These are phyloP conservation scores for Diaporthe eres DNA, from an alignment of 2,329 filamentous ascomycete genomes.

Conservation along the genomic window DNA sequence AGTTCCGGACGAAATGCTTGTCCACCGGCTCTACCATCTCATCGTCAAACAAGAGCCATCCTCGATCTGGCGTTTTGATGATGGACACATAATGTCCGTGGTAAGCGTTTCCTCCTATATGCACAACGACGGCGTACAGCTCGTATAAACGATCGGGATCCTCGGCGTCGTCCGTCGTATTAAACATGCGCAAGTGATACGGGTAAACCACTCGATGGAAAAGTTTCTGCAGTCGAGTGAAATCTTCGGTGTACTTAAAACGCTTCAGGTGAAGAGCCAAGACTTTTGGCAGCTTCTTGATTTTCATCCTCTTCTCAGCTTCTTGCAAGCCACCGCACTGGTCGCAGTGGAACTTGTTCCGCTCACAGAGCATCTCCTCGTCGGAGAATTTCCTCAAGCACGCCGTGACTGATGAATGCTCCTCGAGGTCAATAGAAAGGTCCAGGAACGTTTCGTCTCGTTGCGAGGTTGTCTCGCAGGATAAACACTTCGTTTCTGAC, in stretches of 20 bases:
- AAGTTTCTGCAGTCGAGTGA: slow-evolving; percentile 92
- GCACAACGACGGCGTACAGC: slow-evolving; percentile 95
- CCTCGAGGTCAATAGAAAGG: slow-evolving; percentile 93
- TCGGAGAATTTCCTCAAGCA: slow-evolving; percentile 96
- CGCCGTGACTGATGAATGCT: slow-evolving; percentile 96
- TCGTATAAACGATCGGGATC: slow-evolving; percentile 96
- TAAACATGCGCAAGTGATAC: slow-evolving; percentile 96
- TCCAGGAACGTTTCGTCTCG: slow-evolving; percentile 97
- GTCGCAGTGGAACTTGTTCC: slow-evolving; percentile 99
- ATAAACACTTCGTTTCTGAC: slow-evolving; percentile 96
- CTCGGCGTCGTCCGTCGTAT: slow-evolving; percentile 95
- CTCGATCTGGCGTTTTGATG: slow-evolving; percentile 95
- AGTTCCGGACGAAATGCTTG: slow-evolving; percentile 95
- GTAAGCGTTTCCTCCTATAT: slow-evolving; percentile 96
- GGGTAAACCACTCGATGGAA: slow-evolving; percentile 98
- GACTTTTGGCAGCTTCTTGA: slow-evolving; percentile 93
- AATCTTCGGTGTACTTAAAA: slow-evolving; percentile 98
- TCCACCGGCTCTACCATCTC: slow-evolving; percentile 99
- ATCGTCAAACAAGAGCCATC: slow-evolving; percentile 97
- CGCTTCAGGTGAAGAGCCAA: slow-evolving; percentile 94
- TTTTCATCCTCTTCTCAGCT: slow-evolving; percentile 99
- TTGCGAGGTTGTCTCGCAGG: slow-evolving; percentile 95
- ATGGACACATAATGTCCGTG: slow-evolving; percentile 98
- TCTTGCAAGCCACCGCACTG: slow-evolving; percentile 97
- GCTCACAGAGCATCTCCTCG: slow-evolving; percentile 97